Conservation (phyloP, 1,139 yeast genomes). For the Pichia terricola region DNA sequence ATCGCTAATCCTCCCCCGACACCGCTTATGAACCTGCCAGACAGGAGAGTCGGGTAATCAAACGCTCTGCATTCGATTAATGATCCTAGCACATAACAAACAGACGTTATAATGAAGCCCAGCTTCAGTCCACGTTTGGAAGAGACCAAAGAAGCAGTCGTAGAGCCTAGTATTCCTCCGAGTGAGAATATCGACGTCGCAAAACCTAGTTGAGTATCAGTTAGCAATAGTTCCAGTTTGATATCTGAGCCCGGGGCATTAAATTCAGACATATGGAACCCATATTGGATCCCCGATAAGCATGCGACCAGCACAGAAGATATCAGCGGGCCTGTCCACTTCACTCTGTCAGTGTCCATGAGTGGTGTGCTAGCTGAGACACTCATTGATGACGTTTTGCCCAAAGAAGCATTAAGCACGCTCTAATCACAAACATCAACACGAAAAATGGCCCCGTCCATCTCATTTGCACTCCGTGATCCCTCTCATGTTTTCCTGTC, state of each 20-base stretch:
- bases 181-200: constrained; percentile 78
- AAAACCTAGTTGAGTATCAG: constrained; percentile 57
- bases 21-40: constrained; percentile 75
- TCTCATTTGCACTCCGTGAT: no score
- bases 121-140: constrained; percentile 57
- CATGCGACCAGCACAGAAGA: constrained; percentile 43
- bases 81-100: constrained; percentile 60
- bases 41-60: constrained; percentile 34
- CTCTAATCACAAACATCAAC: no score
- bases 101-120: constrained; percentile 42
- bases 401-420: no score
- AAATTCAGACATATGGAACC: constrained; percentile 81
- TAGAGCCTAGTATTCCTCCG: constrained; percentile 80
- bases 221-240: constrained; percentile 10
- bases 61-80: constrained; percentile 46
- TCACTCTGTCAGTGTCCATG: no score
- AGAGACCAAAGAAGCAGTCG: constrained; percentile 62
- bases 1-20: constrained; percentile 81
- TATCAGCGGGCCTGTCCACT: constrained; percentile 20
- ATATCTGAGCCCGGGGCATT: constrained; percentile 71
- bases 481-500: no score
- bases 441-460: no score
- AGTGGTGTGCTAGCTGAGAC: no score
- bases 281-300: constrained; percentile 50
- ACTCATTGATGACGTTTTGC: no score